Evolutionary conservation across 2,329 filamentous ascomycete genomes (phyloP).

Genomic region (Colletotrichum spinosum): DNA sequence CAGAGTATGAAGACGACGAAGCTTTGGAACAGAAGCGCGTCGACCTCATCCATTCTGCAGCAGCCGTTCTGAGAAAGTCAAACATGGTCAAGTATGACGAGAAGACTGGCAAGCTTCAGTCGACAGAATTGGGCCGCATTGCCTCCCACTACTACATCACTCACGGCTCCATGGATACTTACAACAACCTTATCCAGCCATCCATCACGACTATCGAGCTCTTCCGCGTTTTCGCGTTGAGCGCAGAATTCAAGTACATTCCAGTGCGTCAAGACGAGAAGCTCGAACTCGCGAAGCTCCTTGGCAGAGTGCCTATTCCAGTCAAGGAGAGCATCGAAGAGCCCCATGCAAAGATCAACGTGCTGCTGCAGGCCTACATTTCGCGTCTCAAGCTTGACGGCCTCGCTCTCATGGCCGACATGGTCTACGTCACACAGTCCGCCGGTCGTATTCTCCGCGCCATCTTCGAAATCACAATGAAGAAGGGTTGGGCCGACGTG

Average conservation of each 20-base stretch:
- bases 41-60: constrained; percentile 96
- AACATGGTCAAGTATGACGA: constrained; percentile 96
- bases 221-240: constrained; percentile 95
- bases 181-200: constrained; percentile 94
- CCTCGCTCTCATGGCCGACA: constrained; percentile 94
- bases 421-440: constrained; percentile 98
- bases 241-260: constrained; percentile 99
- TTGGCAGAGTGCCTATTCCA: constrained; percentile 91
- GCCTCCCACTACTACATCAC: constrained; percentile 99
- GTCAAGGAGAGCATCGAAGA: constrained; percentile 99
- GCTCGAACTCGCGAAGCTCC: constrained; percentile 90
- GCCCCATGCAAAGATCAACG: constrained; percentile 97
- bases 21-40: constrained; percentile 95
- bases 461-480: constrained; percentile 96
- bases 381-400: constrained; percentile 94
- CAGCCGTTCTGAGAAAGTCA: constrained; percentile 85
- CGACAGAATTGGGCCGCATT: constrained; percentile 94
- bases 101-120: constrained; percentile 87
- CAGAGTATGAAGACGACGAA: constrained; percentile 94
- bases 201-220: constrained; percentile 94
- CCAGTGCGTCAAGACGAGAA: constrained; percentile 98
- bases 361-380: constrained; percentile 95
- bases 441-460: constrained; percentile 95
- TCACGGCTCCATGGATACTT: constrained; percentile 94
- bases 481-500: constrained; percentile 95